These are phyloP conservation scores for Entomophthora muscae DNA, from an alignment of 371 early-diverging fungal genomes.

Conservation along the genomic window DNA sequence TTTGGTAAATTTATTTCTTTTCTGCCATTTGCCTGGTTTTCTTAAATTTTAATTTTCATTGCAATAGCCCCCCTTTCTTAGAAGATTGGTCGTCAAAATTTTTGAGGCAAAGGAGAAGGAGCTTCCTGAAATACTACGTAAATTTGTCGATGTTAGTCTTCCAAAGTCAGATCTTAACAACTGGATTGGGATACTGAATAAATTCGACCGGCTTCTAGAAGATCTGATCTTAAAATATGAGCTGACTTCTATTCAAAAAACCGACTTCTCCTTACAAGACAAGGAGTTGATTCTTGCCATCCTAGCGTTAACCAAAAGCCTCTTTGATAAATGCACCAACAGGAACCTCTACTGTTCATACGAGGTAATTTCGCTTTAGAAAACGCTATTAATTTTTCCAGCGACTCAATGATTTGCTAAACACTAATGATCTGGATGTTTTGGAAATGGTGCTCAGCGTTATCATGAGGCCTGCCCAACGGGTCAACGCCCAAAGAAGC, in stretches of 20 bases:
- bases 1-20: background rate
- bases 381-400: constrained; percentile 14
- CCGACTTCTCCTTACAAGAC: constrained; percentile 27
- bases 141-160: constrained; percentile 44
- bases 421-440: constrained; percentile 53
- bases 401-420: constrained; percentile 51
- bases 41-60: background rate
- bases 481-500: constrained; percentile 49
- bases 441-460: constrained; percentile 49
- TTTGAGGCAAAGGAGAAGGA: background rate
- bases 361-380: constrained; percentile 36
- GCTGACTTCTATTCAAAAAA: constrained; percentile 35
- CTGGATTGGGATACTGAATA: constrained; percentile 84
- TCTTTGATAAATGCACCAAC: constrained; percentile 91
- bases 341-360: constrained; percentile 82
- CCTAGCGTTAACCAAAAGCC: constrained; percentile 45
- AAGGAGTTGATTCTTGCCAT: constrained; percentile 46
- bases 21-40: background rate
- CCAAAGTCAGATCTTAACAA: constrained; percentile 83
- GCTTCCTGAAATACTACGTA: background rate
- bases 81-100: background rate
- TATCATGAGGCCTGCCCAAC: constrained; percentile 64
- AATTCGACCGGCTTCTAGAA: constrained; percentile 72
- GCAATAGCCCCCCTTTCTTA: background rate
- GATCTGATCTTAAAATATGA: constrained; percentile 36